Percentiles rank a stretch among this genome's conserved stretches.
Conservation (phyloP, 1,139 yeast species). For the Barnettozyma hawaiiensis region DNA sequence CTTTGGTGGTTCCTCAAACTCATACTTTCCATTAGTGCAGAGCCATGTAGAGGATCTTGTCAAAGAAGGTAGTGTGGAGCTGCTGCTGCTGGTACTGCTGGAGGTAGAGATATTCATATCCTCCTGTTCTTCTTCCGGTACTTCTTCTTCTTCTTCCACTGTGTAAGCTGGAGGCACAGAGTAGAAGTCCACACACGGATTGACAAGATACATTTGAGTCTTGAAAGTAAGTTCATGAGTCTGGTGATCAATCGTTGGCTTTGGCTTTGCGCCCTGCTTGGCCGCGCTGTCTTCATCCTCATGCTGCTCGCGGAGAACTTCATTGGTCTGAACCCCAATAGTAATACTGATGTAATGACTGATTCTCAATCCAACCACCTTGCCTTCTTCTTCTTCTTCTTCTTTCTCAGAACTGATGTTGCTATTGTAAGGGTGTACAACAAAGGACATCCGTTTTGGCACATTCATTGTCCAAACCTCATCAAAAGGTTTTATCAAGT, state of each 20-base stretch:
- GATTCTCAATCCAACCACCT: slow-evolving; percentile 8
- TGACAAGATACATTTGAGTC: slow-evolving; percentile 10
- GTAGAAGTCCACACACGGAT: slow-evolving; percentile 3
- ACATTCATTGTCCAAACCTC: slow-evolving; percentile 8
- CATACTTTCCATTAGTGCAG: slow-evolving; percentile 17
- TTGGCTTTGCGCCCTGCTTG: too few species aligned
- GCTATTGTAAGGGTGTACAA: slow-evolving; percentile 16
- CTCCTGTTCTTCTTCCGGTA: neutral
- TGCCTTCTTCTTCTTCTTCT: too few species aligned
- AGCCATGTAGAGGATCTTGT: slow-evolving; percentile 17
- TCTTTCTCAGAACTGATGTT: slow-evolving; percentile 5
- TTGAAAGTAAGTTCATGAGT: slow-evolving; percentile 9
- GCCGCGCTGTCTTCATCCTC: neutral
- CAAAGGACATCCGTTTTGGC: slow-evolving; percentile 11
- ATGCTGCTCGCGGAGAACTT: neutral
- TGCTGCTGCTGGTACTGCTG: neutral
- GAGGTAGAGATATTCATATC: neutral
- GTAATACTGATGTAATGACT: slow-evolving; percentile 12
- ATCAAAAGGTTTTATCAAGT: slow-evolving; percentile 10
- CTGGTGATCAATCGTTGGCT: neutral
- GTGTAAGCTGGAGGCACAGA: slow-evolving; percentile 12
- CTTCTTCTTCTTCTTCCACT: neutral
- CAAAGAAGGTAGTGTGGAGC: neutral
- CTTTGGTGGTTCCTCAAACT: slow-evolving; percentile 14
- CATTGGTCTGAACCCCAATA: slow-evolving; percentile 8